Conservation (phyloP, 768 basidiomycete genomes). For the Butyriboletus loyo region DNA sequence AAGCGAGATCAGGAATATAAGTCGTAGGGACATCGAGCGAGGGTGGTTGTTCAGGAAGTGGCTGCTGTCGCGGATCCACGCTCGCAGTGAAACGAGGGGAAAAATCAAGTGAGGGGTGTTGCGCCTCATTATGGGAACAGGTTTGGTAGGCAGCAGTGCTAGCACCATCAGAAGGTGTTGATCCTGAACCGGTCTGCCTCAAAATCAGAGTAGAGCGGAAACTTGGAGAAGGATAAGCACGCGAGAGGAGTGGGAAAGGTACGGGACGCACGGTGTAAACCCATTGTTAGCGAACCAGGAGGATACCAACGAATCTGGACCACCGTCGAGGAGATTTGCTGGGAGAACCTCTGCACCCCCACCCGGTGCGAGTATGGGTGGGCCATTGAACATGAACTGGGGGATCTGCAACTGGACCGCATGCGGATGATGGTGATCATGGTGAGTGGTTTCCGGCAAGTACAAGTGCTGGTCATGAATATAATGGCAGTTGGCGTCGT, state of each 20-base stretch:
- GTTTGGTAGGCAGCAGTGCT: background rate
- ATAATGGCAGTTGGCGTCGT: conserved; percentile 14
- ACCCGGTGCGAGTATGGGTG: conserved; percentile 62
- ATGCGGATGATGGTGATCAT: conserved; percentile 15
- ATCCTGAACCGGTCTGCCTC: conserved; percentile 6
- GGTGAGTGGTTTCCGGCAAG: background rate
- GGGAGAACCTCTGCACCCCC: conserved; percentile 77
- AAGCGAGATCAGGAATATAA: conserved; percentile 5
- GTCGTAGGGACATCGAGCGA: conserved; percentile 1
- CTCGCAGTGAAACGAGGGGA: background rate
- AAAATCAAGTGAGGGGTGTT: background rate
- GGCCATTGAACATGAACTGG: conserved; percentile 54
- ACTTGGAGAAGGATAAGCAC: conserved; percentile 20
- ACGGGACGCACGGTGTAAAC: conserved; percentile 30
- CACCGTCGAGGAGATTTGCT: conserved; percentile 33
- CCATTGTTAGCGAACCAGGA: conserved; percentile 53
- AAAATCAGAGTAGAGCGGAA: conserved; percentile 21
- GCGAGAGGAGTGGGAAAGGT: background rate
- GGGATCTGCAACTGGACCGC: conserved; percentile 59
- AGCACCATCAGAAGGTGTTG: background rate
- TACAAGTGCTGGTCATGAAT: background rate
- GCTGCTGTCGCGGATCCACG: conserved; percentile 5
- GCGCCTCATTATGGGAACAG: background rate
- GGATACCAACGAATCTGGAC: conserved; percentile 29
- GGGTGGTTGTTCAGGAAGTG: conserved; percentile 1